Conservation (phyloP, 768 basidiomycete genomes). For the Mycena crocata region DNA sequence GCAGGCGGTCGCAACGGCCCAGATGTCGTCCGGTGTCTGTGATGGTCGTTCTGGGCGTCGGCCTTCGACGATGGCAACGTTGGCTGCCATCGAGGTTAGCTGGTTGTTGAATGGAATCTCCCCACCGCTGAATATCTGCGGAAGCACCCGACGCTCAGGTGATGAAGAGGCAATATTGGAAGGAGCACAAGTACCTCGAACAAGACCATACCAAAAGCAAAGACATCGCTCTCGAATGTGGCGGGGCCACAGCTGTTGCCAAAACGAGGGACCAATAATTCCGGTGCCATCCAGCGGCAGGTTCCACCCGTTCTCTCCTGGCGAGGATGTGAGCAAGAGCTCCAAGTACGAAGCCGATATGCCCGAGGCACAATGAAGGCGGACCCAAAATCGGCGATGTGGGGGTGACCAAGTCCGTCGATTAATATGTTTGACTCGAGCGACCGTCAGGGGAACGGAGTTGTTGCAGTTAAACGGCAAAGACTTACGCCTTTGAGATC, state of each 20-base stretch:
- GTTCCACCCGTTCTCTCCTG: conserved; percentile 8
- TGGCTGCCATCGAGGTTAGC: not conserved
- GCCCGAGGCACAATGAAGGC: not conserved
- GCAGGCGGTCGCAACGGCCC: conserved; percentile 4
- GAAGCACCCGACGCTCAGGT: no score
- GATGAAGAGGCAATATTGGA: not conserved
- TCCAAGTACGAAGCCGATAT: no score
- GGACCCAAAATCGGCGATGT: conserved; percentile 9
- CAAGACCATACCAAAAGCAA: conserved; percentile 13
- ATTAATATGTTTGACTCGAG: conserved; percentile 6
- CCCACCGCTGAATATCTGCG: not conserved
- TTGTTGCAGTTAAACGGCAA: not conserved
- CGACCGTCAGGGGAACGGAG: no score
- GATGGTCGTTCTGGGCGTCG: not conserved
- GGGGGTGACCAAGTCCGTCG: not conserved
- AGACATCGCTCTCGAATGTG: conserved; percentile 13
- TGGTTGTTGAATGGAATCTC: not conserved
- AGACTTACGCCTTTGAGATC: conserved; percentile 17
- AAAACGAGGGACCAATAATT: not conserved
- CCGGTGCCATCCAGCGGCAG: conserved; percentile 15
- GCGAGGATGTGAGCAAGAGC: no score
- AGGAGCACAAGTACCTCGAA: conserved; percentile 1
- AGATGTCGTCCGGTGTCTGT: not conserved
- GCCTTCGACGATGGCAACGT: not conserved
- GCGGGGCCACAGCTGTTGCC: not conserved